A percentile compares a stretch with the other conserved stretches of the same genome.
These are phyloP conservation scores for Allium cepa DNA, from an alignment of 106 monocot species.

Conservation along the genomic window DNA sequence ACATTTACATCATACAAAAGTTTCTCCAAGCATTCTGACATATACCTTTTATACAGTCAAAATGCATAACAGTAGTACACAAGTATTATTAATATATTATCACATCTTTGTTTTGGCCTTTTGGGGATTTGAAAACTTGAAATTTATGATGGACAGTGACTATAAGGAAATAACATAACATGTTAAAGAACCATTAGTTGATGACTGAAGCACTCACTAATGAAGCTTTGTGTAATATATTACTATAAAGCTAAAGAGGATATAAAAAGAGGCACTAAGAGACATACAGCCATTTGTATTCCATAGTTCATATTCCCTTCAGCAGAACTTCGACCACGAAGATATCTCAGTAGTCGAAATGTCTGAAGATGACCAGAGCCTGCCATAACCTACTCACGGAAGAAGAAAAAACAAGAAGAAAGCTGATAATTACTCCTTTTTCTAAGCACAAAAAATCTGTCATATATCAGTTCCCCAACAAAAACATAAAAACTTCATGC, in stretches of 20 bases:
- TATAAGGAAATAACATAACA: neutral
- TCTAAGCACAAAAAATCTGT: too few species aligned
- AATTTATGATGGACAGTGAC: neutral
- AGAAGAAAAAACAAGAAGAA: neutral
- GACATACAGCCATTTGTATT: slow-evolving; percentile 89
- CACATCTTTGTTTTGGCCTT: too few species aligned
- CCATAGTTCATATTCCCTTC: slow-evolving; percentile 90
- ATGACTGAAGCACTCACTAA: neutral
- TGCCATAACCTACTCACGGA: slow-evolving; percentile 71
- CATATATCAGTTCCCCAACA: too few species aligned
- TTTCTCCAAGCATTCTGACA: too few species aligned
- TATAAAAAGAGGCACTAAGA: neutral
- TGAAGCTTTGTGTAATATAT: neutral
- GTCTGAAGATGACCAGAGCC: slow-evolving; percentile 92
- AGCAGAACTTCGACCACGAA: slow-evolving; percentile 66
- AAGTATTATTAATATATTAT: too few species aligned
- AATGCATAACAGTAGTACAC: too few species aligned
- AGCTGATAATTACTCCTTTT: too few species aligned
- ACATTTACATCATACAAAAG: too few species aligned
- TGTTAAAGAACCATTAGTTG: neutral
- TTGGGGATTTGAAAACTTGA: too few species aligned
- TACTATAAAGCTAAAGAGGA: neutral
- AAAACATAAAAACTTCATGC: too few species aligned
- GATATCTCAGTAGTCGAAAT: slow-evolving; percentile 78
- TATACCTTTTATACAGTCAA: too few species aligned